Conservation (phyloP, 768 basidiomycete species). For the Lactarius hatsudake region DNA sequence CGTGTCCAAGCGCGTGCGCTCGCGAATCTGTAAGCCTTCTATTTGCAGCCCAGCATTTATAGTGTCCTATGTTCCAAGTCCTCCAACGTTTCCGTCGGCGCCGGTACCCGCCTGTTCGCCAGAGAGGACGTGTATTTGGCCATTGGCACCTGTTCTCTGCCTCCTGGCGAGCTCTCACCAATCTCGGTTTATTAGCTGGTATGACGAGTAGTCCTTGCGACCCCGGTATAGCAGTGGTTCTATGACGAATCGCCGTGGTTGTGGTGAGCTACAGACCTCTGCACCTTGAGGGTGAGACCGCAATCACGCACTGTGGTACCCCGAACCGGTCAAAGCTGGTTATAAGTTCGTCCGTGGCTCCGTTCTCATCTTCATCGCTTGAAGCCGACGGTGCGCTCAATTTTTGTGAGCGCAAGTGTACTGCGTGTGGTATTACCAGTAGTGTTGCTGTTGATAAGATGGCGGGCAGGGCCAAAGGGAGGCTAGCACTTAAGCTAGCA, state of each 20-base stretch:
- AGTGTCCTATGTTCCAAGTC: conserved; percentile 66
- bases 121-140: conserved; percentile 56
- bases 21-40: conserved; percentile 60
- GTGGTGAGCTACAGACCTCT: conserved; percentile 73
- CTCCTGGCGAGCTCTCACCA: conserved; percentile 81
- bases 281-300: conserved; percentile 10
- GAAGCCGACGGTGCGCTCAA: conserved; percentile 43
- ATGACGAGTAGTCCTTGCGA: conserved; percentile 48
- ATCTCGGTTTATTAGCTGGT: conserved; percentile 83
- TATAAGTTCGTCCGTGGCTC: conserved; percentile 61
- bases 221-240: conserved; percentile 45
- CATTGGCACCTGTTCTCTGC: conserved; percentile 47
- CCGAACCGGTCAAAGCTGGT: conserved; percentile 70
- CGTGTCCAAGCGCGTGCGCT: conserved; percentile 32
- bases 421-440: conserved; percentile 38
- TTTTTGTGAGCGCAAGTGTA: conserved; percentile 55
- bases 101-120: conserved; percentile 55
- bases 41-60: conserved; percentile 60
- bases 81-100: conserved; percentile 70
- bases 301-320: conserved; percentile 76
- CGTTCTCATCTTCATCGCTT: conserved; percentile 52
- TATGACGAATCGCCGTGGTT: conserved; percentile 42
- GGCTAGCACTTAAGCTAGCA: conserved; percentile 35
- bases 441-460: conserved; percentile 40
- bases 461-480: conserved; percentile 48